Evolutionary conservation across 73 alveolate species (phyloP).

Genomic region (Vitrella brassicaformis): DNA sequence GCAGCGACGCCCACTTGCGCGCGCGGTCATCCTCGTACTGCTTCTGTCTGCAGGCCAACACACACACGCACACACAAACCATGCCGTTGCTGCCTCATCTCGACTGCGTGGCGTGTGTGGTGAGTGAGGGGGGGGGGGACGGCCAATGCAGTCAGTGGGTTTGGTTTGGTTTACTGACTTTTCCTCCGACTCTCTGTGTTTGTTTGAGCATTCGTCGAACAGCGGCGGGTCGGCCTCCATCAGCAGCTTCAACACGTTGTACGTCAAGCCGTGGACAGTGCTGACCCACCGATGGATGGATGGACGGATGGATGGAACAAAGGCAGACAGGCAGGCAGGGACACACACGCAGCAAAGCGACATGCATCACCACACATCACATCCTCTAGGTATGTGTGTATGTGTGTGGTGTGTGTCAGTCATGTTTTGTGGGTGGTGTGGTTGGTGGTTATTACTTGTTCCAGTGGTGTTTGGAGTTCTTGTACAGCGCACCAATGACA

Average conservation of each 20-base stretch:
- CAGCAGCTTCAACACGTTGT: constrained; percentile 48
- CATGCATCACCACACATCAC: neutral
- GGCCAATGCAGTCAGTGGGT: neutral
- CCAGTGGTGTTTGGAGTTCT: constrained; percentile 25
- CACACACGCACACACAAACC: neutral
- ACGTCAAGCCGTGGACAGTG: constrained; percentile 53
- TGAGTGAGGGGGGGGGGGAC: too few relatives aligned
- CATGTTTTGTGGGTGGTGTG: too few relatives aligned
- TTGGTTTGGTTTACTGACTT: neutral
- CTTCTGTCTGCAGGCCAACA: neutral
- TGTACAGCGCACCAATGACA: constrained; percentile 23
- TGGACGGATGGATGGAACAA: too few relatives aligned
- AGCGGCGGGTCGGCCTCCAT: constrained; percentile 58
- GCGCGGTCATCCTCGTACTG: neutral
- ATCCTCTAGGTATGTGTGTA: constrained; percentile 3
- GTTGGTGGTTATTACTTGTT: too few relatives aligned
- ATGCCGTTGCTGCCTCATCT: neutral
- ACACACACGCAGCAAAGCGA: neutral
- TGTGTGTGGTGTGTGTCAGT: neutral
- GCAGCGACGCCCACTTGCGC: neutral
- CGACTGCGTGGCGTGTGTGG: too few relatives aligned
- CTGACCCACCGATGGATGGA: constrained; percentile 17
- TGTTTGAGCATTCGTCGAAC: constrained; percentile 44
- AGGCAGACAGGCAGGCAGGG: neutral
- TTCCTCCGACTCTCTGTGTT: constrained; percentile 11